Conservation (phyloP, 192 early-diverging fungal species). For the Coemansia sp. region DNA sequence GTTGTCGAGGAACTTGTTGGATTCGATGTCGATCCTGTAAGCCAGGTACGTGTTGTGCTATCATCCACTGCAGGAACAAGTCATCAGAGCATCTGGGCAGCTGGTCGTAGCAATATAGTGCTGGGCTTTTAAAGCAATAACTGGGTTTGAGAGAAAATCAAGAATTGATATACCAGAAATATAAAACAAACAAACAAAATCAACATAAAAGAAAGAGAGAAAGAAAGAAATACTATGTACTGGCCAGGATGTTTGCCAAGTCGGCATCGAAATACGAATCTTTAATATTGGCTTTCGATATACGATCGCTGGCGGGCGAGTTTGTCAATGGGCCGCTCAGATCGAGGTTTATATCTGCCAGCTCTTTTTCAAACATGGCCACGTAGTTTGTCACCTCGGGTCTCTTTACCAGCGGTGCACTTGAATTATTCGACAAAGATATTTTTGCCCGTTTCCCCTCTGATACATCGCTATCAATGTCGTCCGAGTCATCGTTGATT, state of each 20-base stretch:
- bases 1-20: conserved; percentile 46
- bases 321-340: conserved; percentile 44
- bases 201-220: too few species aligned
- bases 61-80: conserved; percentile 3
- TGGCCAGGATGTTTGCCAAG: conserved; percentile 18
- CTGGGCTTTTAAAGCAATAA: conserved; percentile 31
- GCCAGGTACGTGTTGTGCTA: conserved; percentile 26
- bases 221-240: neutral
- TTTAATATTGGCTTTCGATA: conserved; percentile 28
- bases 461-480: conserved; percentile 19
- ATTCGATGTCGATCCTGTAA: conserved; percentile 49
- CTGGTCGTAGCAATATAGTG: conserved; percentile 27
- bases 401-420: neutral
- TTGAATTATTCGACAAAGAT: neutral
- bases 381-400: conserved; percentile 19
- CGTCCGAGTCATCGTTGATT: conserved; percentile 8
- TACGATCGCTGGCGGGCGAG: conserved; percentile 25
- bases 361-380: conserved; percentile 38
- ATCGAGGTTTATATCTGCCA: conserved; percentile 23
- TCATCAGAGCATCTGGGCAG: conserved; percentile 43
- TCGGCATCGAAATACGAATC: conserved; percentile 20
- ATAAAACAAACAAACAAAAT: neutral
- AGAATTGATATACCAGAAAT: too few species aligned
- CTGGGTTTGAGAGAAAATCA: too few species aligned
- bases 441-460: conserved; percentile 24